Evolutionary conservation across 2,329 filamentous ascomycete genomes (phyloP).

Genomic region (Scleromitrula shiraiana): DNA sequence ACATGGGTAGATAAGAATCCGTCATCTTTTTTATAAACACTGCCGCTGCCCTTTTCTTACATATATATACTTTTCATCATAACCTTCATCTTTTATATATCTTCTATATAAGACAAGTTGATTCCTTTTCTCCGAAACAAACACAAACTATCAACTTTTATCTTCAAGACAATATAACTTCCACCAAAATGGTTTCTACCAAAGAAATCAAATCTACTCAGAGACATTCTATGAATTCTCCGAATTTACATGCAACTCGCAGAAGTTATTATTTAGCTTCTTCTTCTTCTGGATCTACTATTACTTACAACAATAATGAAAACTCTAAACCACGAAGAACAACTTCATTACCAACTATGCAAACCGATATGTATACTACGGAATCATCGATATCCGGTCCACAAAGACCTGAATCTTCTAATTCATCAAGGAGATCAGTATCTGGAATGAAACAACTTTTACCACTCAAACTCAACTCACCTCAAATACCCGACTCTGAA

Average conservation of each 20-base stretch:
- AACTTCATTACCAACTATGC: conserved; percentile 9
- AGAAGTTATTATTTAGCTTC: conserved; percentile 13
- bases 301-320: conserved; percentile 4
- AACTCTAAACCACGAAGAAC: conserved; percentile 3
- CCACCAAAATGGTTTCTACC: conserved; percentile 2
- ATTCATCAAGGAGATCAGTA: conserved; percentile 17
- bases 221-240: conserved; percentile 10
- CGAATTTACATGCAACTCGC: conserved; percentile 8
- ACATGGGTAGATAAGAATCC: background rate
- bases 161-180: background rate
- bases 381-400: background rate
- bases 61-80: conserved; percentile 9
- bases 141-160: background rate
- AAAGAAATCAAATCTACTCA: background rate
- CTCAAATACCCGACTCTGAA: conserved; percentile 5
- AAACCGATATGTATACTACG: conserved; percentile 8
- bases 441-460: conserved; percentile 22
- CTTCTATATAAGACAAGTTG: background rate
- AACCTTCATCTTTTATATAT: background rate
- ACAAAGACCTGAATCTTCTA: conserved; percentile 5
- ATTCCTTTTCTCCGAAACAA: background rate
- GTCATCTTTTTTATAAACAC: conserved; percentile 1
- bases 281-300: conserved; percentile 5
- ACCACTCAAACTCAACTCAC: conserved; percentile 19
- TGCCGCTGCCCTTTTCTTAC: background rate